phyloP scores from a whole-genome alignment of 176 grass and related monocot species.

The Oryza longistaminata region DNA sequence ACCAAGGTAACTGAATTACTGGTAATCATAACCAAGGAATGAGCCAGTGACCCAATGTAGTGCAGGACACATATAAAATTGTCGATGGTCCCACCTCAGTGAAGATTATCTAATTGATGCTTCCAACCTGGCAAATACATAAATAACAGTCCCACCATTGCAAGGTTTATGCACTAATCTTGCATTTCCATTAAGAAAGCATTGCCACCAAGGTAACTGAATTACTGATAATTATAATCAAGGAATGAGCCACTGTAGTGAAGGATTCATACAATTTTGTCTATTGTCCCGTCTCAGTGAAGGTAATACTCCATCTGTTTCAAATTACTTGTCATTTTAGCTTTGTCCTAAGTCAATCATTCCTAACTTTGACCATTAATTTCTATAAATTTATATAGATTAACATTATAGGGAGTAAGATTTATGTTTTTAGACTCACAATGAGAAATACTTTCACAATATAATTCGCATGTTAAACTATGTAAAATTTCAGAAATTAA shows the following conservation, averaged over 20 bases:
- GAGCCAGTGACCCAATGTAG: background rate
- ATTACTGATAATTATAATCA: constrained; percentile 10
- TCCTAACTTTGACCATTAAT: no score
- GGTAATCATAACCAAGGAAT: constrained; percentile 8
- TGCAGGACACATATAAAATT: constrained; percentile 9
- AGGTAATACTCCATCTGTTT: background rate
- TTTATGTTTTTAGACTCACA: no score
- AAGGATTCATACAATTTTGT: constrained; percentile 3
- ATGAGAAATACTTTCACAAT: no score
- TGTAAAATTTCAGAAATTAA: no score
- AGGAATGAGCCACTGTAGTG: background rate
- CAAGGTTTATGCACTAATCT: background rate
- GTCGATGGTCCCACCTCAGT: constrained; percentile 13
- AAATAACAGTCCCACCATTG: background rate
- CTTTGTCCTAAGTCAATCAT: no score
- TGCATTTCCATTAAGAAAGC: background rate
- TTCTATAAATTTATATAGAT: no score
- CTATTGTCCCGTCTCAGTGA: constrained; percentile 7
- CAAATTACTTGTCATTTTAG: no score
- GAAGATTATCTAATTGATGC: constrained; percentile 6
- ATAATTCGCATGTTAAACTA: no score
- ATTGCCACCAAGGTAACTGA: background rate
- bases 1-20: background rate
- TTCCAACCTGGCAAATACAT: background rate
- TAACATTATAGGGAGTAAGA: no score